Percentiles rank a stretch among this genome's conserved stretches.
Conservation (phyloP, 495 filamentous ascomycete genomes). For the Trichoderma reesei region DNA sequence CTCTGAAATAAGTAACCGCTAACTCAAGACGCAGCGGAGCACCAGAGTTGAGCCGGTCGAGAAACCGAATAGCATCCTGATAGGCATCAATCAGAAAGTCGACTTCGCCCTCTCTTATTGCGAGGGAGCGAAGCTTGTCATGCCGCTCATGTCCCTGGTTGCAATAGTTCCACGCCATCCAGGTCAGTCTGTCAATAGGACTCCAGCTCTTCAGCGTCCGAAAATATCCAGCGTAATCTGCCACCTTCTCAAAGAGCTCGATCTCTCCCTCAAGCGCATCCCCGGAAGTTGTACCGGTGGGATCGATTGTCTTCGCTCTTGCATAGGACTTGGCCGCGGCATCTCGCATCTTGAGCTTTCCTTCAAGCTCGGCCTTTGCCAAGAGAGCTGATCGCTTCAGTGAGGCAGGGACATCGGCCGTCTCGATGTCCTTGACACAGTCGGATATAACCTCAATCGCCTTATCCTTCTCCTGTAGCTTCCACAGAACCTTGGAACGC, state of each 20-base stretch:
- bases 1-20: conserved; percentile 9
- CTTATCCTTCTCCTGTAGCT: not conserved
- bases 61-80: conserved; percentile 12
- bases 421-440: not conserved
- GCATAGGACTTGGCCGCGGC: conserved; percentile 12
- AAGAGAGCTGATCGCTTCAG: conserved; percentile 10
- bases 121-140: conserved; percentile 7
- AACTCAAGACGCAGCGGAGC: conserved; percentile 14
- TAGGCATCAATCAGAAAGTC: conserved; percentile 13
- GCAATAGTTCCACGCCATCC: conserved; percentile 15
- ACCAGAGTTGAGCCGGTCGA: conserved; percentile 14
- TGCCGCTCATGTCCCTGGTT: conserved; percentile 3
- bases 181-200: conserved; percentile 13
- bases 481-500: not conserved
- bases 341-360: not conserved
- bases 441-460: not conserved
- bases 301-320: conserved; percentile 13
- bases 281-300: conserved; percentile 8
- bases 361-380: conserved; percentile 12
- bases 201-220: conserved; percentile 13
- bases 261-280: conserved; percentile 11
- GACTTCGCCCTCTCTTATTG: not conserved
- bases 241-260: not conserved
- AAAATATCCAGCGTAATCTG: conserved; percentile 11
- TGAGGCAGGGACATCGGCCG: not conserved